These are phyloP conservation scores for Dactylorhiza incarnata DNA, from an alignment of 106 monocot genomes.

Conservation along the genomic window DNA sequence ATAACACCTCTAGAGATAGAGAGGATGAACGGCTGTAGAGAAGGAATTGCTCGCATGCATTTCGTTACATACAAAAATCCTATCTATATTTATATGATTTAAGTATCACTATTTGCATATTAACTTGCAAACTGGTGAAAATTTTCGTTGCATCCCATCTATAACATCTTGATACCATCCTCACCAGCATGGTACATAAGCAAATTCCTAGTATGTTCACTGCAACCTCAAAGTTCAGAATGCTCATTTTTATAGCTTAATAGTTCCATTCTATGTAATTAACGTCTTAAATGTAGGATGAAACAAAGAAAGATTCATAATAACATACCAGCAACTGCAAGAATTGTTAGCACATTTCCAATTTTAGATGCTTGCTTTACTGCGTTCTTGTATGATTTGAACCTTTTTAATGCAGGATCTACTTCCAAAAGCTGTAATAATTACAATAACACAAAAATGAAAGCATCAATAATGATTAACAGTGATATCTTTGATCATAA, in stretches of 20 bases:
- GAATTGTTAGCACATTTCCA: slow-evolving; percentile 35
- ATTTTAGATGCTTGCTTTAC: slow-evolving; percentile 50
- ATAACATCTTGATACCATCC: neutral
- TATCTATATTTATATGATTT: no score
- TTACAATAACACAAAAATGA: neutral
- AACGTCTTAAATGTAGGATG: neutral
- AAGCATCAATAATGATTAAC: neutral
- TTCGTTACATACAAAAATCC: no score
- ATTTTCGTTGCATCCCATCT: no score
- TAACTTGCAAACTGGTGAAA: no score
- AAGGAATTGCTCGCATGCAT: no score
- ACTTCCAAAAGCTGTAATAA: slow-evolving; percentile 49
- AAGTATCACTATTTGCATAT: no score
- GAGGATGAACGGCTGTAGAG: no score
- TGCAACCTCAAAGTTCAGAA: neutral
- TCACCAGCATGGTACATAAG: neutral
- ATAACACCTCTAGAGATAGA: no score
- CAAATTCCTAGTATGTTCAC: neutral
- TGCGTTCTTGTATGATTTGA: slow-evolving; percentile 54
- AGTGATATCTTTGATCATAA: neutral
- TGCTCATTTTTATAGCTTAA: neutral
- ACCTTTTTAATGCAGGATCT: slow-evolving; percentile 53
- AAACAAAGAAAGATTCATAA: neutral
- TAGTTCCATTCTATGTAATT: neutral
- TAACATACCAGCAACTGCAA: slow-evolving; percentile 40